These are phyloP conservation scores for Saitozyma sp. DNA, from an alignment of 768 basidiomycete species.

Conservation along the genomic window DNA sequence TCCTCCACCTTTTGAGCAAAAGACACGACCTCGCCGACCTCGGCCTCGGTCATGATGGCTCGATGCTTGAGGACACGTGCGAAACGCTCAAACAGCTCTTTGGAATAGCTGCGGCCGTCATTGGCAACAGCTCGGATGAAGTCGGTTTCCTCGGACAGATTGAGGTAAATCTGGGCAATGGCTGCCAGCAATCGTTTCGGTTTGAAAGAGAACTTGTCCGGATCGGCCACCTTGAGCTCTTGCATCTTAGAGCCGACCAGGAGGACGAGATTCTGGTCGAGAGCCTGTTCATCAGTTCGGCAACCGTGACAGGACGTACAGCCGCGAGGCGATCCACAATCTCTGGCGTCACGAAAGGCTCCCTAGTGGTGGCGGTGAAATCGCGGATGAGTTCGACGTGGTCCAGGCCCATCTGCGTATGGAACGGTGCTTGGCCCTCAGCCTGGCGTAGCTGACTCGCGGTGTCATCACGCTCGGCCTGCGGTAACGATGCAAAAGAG, in stretches of 20 bases:
- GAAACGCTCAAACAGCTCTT: constrained; percentile 77
- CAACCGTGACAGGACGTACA: constrained; percentile 57
- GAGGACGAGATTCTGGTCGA: constrained; percentile 88
- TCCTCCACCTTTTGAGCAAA: constrained; percentile 85
- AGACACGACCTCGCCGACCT: constrained; percentile 67
- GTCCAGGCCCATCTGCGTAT: constrained; percentile 79
- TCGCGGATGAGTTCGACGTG: constrained; percentile 87
- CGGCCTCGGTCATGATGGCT: constrained; percentile 70
- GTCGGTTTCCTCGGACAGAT: constrained; percentile 73
- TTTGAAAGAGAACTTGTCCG: constrained; percentile 85
- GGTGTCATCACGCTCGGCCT: constrained; percentile 77
- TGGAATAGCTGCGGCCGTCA: constrained; percentile 90
- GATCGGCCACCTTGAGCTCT: constrained; percentile 79
- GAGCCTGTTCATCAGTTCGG: constrained; percentile 28
- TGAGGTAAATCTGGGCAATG: constrained; percentile 85
- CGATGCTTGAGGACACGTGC: constrained; percentile 65
- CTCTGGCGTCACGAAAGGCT: constrained; percentile 92
- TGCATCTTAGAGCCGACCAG: constrained; percentile 86
- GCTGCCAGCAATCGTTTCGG: constrained; percentile 79
- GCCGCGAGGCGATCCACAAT: constrained; percentile 93
- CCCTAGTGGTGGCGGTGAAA: constrained; percentile 87
- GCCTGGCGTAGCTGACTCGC: constrained; percentile 73
- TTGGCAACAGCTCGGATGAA: constrained; percentile 84
- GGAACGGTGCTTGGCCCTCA: constrained; percentile 80
- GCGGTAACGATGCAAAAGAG: constrained; percentile 67